phyloP scores from a whole-genome alignment of 495 filamentous ascomycete species.

The Staphylotrichum tortipilum region DNA sequence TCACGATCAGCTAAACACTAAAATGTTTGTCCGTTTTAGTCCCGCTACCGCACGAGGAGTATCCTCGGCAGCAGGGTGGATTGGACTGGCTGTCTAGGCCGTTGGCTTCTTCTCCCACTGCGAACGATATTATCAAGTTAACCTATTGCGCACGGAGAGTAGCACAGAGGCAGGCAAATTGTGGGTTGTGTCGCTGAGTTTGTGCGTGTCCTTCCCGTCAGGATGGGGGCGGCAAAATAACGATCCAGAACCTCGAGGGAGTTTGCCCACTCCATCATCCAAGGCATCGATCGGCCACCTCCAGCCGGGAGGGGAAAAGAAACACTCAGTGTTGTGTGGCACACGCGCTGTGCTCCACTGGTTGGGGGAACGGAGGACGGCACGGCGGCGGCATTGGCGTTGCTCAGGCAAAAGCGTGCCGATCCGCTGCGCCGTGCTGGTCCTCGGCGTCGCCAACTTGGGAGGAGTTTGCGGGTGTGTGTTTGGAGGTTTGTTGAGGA shows the following conservation, averaged over 20 bases:
- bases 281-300: neutral
- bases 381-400: neutral
- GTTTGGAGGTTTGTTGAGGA: neutral
- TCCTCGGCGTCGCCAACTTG: neutral
- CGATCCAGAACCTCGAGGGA: too few species aligned
- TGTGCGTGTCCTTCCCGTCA: too few species aligned
- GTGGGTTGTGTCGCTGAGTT: slow-evolving; percentile 35
- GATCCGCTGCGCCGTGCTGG: neutral
- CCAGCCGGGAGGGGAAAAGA: neutral
- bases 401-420: slow-evolving; percentile 6
- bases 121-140: slow-evolving; percentile 49
- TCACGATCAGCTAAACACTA: neutral
- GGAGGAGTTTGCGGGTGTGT: too few species aligned
- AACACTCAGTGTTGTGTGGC: slow-evolving; percentile 2
- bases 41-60: slow-evolving; percentile 43
- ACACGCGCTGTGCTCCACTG: neutral
- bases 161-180: slow-evolving; percentile 49
- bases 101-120: slow-evolving; percentile 47
- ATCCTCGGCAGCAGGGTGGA: slow-evolving; percentile 49
- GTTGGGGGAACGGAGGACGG: neutral
- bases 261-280: too few species aligned
- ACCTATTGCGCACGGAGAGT: slow-evolving; percentile 43
- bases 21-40: slow-evolving; percentile 53
- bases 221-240: too few species aligned
- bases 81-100: slow-evolving; percentile 55